These are phyloP conservation scores for Dendrostoma leiphaemia DNA, from an alignment of 2,329 filamentous ascomycete species.

Conservation along the genomic window DNA sequence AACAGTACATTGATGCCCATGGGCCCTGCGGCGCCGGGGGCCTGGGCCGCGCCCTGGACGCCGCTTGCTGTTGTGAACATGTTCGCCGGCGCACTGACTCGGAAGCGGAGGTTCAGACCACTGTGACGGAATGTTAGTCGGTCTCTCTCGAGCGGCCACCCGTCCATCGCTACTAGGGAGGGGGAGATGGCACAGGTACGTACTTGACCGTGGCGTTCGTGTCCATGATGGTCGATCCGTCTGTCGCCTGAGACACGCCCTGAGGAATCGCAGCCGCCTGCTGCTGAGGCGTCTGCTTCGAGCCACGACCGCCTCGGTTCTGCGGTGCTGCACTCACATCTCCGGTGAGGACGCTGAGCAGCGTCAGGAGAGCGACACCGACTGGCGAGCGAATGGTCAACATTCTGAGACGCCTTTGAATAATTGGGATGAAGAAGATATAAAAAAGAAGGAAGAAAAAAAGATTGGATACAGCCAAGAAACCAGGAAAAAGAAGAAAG, in stretches of 20 bases:
- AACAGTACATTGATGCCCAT: slow-evolving; percentile 56
- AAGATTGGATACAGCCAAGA: no score
- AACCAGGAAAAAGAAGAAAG: slow-evolving; percentile 7
- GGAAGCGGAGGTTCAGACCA: slow-evolving; percentile 53
- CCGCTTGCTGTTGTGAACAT: slow-evolving; percentile 50
- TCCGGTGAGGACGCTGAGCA: slow-evolving; percentile 16
- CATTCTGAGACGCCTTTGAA: slow-evolving; percentile 18
- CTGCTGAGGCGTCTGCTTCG: slow-evolving; percentile 26
- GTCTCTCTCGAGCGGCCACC: no score
- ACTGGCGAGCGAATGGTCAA: slow-evolving; percentile 23
- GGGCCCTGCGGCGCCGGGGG: slow-evolving; percentile 30
- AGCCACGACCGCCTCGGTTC: not conserved
- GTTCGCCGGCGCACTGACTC: slow-evolving; percentile 51
- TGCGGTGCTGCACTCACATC: slow-evolving; percentile 18
- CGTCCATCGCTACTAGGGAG: no score
- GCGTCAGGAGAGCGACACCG: slow-evolving; percentile 13
- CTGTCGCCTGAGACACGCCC: slow-evolving; percentile 42
- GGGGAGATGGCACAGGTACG: no score
- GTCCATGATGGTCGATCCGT: slow-evolving; percentile 56
- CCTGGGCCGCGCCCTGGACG: slow-evolving; percentile 42
- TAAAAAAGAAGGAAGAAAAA: not conserved
- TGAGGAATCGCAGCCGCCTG: slow-evolving; percentile 29
- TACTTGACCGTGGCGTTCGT: slow-evolving; percentile 54
- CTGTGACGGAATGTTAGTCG: slow-evolving; percentile 26
- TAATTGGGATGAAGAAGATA: no score